Percentiles rank a stretch among this genome's conserved stretches.
phyloP scores from a whole-genome alignment of 345 rosid genomes.

The Camelina laxa region DNA sequence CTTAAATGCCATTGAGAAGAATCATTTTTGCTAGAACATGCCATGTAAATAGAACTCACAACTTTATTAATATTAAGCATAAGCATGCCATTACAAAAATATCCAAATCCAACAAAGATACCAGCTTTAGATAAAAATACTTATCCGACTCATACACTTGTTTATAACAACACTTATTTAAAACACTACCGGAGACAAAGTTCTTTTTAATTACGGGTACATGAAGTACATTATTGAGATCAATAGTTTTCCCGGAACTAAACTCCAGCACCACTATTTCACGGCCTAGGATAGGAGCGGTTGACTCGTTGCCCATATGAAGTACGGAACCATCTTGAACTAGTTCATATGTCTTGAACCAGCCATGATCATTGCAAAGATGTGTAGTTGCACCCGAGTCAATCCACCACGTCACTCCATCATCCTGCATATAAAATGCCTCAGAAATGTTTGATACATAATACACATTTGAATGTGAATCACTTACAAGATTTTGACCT shows the following conservation, averaged over 20 bases:
- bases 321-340: background rate
- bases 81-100: background rate
- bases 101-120: slow-evolving; percentile 30
- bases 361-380: background rate
- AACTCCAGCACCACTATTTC: background rate
- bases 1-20: background rate
- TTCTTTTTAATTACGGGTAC: background rate
- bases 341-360: background rate
- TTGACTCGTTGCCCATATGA: slow-evolving; percentile 7
- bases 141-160: slow-evolving; percentile 24
- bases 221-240: slow-evolving; percentile 11
- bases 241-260: background rate
- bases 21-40: background rate
- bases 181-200: background rate
- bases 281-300: background rate
- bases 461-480: too few relatives aligned
- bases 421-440: slow-evolving; percentile 15
- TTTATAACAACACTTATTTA: slow-evolving; percentile 7
- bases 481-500: too few relatives aligned
- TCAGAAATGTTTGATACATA: background rate
- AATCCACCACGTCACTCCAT: slow-evolving; percentile 16
- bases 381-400: background rate
- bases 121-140: background rate
- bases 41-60: background rate
- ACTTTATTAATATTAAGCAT: slow-evolving; percentile 18